These are phyloP conservation scores for Suaeda aralocaspica DNA, from an alignment of 148 eudicot species.

Conservation along the genomic window DNA sequence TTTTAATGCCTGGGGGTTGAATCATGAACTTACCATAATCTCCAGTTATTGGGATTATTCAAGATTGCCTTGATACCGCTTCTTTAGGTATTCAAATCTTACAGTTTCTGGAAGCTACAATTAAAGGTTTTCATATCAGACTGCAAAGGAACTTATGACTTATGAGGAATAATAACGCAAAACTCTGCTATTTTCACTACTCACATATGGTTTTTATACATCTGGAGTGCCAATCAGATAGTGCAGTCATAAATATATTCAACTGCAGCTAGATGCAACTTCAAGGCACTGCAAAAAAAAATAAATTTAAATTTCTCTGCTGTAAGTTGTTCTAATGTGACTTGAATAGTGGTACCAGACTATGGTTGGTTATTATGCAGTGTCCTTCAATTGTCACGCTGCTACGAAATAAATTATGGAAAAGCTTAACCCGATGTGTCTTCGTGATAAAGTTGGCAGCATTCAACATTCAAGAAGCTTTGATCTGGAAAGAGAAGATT, in stretches of 20 bases:
- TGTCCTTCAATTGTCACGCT: constrained; percentile 13
- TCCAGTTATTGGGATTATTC: not conserved
- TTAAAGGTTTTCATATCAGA: not conserved
- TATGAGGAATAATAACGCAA: not conserved
- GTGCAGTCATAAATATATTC: constrained; percentile 4
- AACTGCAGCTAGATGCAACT: constrained; percentile 9
- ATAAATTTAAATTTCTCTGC: not conserved
- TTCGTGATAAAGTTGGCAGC: constrained; percentile 89
- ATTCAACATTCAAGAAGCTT: constrained; percentile 97
- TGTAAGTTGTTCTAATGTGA: constrained; percentile 16
- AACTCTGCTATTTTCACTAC: not conserved
- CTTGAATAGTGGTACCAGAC: constrained; percentile 12
- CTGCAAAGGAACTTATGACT: constrained; percentile 2
- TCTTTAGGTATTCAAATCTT: not conserved
- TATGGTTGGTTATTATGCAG: constrained; percentile 9
- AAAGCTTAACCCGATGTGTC: constrained; percentile 22
- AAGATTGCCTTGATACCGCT: not conserved
- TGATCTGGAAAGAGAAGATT: constrained; percentile 95
- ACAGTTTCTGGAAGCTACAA: not conserved
- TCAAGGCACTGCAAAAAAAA: constrained; percentile 1
- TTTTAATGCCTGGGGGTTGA: not conserved
- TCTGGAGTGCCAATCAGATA: not conserved
- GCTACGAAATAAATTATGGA: constrained; percentile 3
- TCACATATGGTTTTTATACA: not conserved
- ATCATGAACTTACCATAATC: not conserved